Evolutionary conservation across 108 stramenopile genomes (phyloP), one percentile per base, ranked within the genome.

Genomic region (Nitzschia sp.): DNA sequence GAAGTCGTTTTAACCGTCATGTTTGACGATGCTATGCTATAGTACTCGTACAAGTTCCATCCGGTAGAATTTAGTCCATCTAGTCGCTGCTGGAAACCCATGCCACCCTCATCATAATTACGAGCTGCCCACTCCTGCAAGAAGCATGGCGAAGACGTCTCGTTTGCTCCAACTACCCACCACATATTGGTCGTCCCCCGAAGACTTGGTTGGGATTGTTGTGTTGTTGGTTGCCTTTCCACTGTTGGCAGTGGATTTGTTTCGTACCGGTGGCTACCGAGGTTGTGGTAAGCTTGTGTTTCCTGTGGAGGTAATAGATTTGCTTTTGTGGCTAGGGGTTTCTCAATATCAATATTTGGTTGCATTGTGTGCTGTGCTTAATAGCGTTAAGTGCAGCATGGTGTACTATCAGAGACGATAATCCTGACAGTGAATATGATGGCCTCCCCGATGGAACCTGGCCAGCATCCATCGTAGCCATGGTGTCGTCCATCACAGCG

Each of bases 401-500:
- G 46, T 48, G 46, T 17, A 17, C 17, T 48, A 48, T 17, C 14
- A 48, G n/a, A 15, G 14, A 48, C 46, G 17, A 48, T 6, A 17
- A 48, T 48, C 46, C 46, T 2, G 46, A 48, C 6, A 15, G n/a
- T 17, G 46, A 48, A 48, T 48, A 17, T 48, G 46, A 48, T 17
- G 46, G 46, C 14, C 46, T 48, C 14, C 46, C 46, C 14, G 46
- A 48, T 3, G 46, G 46, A 48, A 48, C 46, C n/a, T 48, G 46
- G 46, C 46, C 17, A 17, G 14, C 46, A 17, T 17, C n/a, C 14
- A 17, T 48, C 46, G 6, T 48, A 5, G 46, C 46, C 17, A 17
- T 48, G 85, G 88, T 17, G 29, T 83, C 8, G 69, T 34, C 29
- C 29, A 34, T 1, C 5, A 34, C 29, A 34, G 29, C 29, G 3